Evolutionary conservation across 306 rosid genomes (phyloP).

Genomic region (Vigna reflexopilosa): DNA sequence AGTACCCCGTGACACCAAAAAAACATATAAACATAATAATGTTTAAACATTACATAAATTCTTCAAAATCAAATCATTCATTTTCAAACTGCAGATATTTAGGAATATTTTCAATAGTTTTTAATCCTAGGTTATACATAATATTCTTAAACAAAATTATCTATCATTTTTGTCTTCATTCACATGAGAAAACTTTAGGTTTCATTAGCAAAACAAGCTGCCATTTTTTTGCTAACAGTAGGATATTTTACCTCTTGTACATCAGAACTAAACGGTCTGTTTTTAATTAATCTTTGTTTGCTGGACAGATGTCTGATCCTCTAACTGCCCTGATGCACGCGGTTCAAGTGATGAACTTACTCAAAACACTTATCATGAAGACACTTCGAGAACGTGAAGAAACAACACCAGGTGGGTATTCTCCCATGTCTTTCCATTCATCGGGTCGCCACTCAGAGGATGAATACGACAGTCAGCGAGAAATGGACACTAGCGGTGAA

Average conservation of each 20-base stretch:
- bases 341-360: conserved; percentile 98
- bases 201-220: conserved; percentile 23
- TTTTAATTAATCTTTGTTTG: conserved; percentile 32
- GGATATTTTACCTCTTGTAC: not conserved
- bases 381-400: conserved; percentile 83
- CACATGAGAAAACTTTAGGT: not conserved
- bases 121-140: not conserved
- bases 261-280: not conserved
- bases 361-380: conserved; percentile 84
- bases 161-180: not conserved
- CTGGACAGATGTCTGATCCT: conserved; percentile 96
- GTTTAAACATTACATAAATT: not conserved
- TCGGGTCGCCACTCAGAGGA: conserved; percentile 68
- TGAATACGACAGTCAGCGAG: conserved; percentile 73
- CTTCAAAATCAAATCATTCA: not conserved
- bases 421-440: conserved; percentile 79
- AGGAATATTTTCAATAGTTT: not conserved
- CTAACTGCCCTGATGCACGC: conserved; percentile 98
- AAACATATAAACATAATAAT: not conserved
- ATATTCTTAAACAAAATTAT: not conserved
- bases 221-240: not conserved
- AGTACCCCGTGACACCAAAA: not conserved
- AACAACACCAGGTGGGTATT: conserved; percentile 62
- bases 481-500: conserved; percentile 74
- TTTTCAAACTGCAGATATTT: not conserved